Percentiles rank a stretch among this genome's conserved stretches.
phyloP scores from a whole-genome alignment of 306 rosid species.

The Cucurbita argyrosperma region DNA sequence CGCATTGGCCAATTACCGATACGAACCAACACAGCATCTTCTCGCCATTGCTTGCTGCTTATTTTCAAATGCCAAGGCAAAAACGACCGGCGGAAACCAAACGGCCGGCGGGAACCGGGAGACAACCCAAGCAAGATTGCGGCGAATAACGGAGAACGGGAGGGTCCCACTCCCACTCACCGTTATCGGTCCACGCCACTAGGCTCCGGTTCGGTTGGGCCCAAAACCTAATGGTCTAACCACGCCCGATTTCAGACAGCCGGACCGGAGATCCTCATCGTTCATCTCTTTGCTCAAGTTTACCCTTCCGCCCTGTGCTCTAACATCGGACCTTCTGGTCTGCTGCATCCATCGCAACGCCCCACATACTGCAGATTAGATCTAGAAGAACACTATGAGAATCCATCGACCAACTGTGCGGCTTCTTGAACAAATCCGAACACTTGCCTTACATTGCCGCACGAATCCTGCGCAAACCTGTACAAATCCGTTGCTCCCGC shows the following conservation, averaged over 20 bases:
- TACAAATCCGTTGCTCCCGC: not conserved
- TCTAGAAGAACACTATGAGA: not conserved
- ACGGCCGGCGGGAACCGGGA: constrained; percentile 24
- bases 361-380: not conserved
- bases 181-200: too few relatives aligned
- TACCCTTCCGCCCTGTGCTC: not conserved
- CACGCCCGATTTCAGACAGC: not conserved
- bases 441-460: not conserved
- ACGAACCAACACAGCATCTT: too few relatives aligned
- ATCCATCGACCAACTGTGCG: not conserved
- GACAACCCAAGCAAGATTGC: constrained; percentile 45
- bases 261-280: not conserved
- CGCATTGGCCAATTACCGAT: too few relatives aligned
- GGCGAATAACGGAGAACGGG: constrained; percentile 9
- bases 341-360: too few relatives aligned
- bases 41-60: too few relatives aligned
- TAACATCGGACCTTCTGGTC: not conserved
- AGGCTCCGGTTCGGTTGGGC: not conserved
- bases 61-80: too few relatives aligned
- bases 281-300: not conserved
- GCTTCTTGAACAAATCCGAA: not conserved
- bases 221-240: not conserved
- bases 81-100: constrained; percentile 18
- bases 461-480: not conserved
- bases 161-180: too few relatives aligned